Evolutionary conservation across 805 yeast genomes (phyloP), one percentile per base, ranked within the genome.

Genomic region (Nakazawaea pomicola): DNA sequence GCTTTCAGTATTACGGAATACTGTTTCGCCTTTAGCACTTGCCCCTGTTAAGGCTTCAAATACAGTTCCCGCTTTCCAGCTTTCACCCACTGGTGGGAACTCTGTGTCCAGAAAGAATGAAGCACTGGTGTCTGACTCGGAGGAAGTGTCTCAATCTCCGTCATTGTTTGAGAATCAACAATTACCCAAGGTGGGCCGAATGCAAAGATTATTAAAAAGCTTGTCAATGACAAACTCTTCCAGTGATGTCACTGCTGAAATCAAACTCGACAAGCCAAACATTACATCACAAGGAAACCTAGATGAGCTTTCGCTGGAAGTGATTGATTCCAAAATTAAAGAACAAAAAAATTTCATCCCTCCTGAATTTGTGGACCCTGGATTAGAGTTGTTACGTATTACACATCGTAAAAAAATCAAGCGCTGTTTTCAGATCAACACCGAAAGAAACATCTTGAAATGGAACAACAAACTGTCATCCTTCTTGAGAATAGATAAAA

Each of bases 321-420:
- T n/a, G 4, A 27, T 38, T 8, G 34, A 29, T 21, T 10, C 11
- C 23, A 34, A 34, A 9, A 6, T 34, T 7, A 29, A 11, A 18
- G 31, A 40, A 14, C 33, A 35, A 10, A 49, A 55, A 29, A 54
- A 54, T 15, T 53, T 64, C 0, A 59, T 68, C 10, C 74, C 83
- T 0, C 67, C 74, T 0, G 68, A 68, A 3, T 60, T 71, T n/a
- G 55, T 78, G 4, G 61, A 68, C 8, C 68, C 65, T 3, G 95
- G 95, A 0, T 54, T 85, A 12, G 72, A 80, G 2, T 61, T 87
- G 46, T 56, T 83, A 21, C 72, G 87, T 49, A 74, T 87, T 15
- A 84, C 95, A 2, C 82, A 78, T 41, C 76, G 76, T 47, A 84
- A 87, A 48, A 74, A 72, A 49, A 76, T 79, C 16, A 76, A 77